phyloP scores from a whole-genome alignment of 2,329 filamentous ascomycete species.

The Penicillium hesseltinei region DNA sequence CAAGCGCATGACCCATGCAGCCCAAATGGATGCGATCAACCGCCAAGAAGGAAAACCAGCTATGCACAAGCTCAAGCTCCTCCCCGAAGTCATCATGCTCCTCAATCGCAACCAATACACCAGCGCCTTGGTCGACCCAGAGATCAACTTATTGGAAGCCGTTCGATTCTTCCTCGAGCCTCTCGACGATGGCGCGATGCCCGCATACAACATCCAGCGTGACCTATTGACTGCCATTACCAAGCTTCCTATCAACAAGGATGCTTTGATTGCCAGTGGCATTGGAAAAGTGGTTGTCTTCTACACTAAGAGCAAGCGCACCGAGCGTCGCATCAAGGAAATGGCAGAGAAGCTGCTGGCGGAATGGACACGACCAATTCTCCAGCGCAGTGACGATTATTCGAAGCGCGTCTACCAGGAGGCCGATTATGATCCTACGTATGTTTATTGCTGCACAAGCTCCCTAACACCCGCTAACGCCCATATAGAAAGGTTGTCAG shows the following conservation, averaged over 20 bases:
- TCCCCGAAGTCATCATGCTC: slow-evolving; percentile 83
- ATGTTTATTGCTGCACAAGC: slow-evolving; percentile 23
- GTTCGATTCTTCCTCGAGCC: slow-evolving; percentile 98
- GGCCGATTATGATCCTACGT: slow-evolving; percentile 59
- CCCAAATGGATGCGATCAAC: slow-evolving; percentile 78
- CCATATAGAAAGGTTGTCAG: slow-evolving; percentile 37
- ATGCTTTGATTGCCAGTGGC: slow-evolving; percentile 81
- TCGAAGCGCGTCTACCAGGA: slow-evolving; percentile 70
- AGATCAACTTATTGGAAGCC: slow-evolving; percentile 90
- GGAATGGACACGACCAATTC: slow-evolving; percentile 92
- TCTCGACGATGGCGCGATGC: slow-evolving; percentile 86
- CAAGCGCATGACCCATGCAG: slow-evolving; percentile 84
- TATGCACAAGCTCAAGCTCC: slow-evolving; percentile 86
- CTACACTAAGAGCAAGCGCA: slow-evolving; percentile 92
- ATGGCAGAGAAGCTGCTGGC: slow-evolving; percentile 89
- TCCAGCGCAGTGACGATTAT: slow-evolving; percentile 92
- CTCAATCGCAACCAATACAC: slow-evolving; percentile 82
- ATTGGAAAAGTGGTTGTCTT: slow-evolving; percentile 96
- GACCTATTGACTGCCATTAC: slow-evolving; percentile 82
- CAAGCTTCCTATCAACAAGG: slow-evolving; percentile 84
- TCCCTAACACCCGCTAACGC: slow-evolving; percentile 14
- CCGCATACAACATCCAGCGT: slow-evolving; percentile 95
- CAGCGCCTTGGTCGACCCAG: slow-evolving; percentile 83
- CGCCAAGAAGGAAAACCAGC: slow-evolving; percentile 78
- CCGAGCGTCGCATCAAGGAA: slow-evolving; percentile 84